A percentile compares a stretch with the other conserved stretches of the same genome.
Evolutionary conservation across 768 basidiomycete species (phyloP).

Genomic region (Xerocomellus chrysenteron): DNA sequence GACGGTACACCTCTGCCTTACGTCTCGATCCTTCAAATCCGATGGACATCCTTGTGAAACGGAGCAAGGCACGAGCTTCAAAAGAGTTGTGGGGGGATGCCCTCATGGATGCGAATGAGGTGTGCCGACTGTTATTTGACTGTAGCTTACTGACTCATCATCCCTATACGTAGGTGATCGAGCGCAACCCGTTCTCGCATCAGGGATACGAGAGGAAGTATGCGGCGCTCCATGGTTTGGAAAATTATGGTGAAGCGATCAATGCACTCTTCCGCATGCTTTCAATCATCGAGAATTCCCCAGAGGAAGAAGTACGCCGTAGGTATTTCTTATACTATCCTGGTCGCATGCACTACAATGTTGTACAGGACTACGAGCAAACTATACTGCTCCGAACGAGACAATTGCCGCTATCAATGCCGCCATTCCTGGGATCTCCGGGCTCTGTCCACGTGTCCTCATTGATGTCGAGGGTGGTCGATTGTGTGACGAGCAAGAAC

Average conservation of each 20-base stretch:
- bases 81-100: too few species aligned
- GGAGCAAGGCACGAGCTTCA: too few species aligned
- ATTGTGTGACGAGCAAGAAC: too few species aligned
- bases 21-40: neutral
- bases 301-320: neutral
- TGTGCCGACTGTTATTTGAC: neutral
- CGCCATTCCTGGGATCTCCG: neutral
- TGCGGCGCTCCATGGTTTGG: neutral
- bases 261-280: neutral
- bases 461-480: too few species aligned
- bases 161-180: neutral
- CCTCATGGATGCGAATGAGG: too few species aligned
- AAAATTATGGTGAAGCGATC: neutral
- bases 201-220: neutral
- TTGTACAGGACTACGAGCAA: neutral
- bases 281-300: neutral
- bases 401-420: neutral
- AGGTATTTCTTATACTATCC: neutral
- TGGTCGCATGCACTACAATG: neutral
- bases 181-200: neutral
- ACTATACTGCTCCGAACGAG: neutral
- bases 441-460: too few species aligned
- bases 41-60: too few species aligned
- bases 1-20: conserved; percentile 4
- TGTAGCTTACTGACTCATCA: neutral